phyloP scores from a whole-genome alignment of 176 grass and related monocot genomes.

The Raddia guianensis region DNA sequence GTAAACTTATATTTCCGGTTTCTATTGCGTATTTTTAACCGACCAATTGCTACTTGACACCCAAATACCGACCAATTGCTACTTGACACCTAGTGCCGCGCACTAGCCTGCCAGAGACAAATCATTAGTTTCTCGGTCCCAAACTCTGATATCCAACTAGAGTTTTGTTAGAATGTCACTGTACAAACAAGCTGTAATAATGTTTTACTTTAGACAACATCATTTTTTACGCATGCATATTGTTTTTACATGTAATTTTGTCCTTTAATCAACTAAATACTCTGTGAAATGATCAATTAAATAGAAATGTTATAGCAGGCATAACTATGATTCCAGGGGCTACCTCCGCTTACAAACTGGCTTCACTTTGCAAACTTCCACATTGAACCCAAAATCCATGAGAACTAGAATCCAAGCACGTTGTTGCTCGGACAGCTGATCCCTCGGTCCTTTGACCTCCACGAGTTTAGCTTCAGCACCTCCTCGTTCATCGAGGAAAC shows the following conservation, averaged over 20 bases:
- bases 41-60: not conserved
- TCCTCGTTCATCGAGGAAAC: conserved; percentile 60
- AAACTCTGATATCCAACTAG: not conserved
- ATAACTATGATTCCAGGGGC: not conserved
- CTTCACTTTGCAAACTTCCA: conserved; percentile 89
- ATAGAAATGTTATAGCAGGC: conserved; percentile 10
- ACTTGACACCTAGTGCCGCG: not conserved
- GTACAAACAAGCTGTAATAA: not conserved
- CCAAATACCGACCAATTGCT: not conserved
- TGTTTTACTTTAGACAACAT: not conserved
- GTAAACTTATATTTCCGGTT: not conserved
- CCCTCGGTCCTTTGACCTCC: conserved; percentile 90
- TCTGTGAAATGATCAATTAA: conserved; percentile 23
- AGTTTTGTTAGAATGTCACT: not conserved
- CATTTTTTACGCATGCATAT: not conserved
- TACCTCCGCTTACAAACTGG: conserved; percentile 45
- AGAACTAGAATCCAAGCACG: conserved; percentile 84
- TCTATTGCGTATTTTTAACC: not conserved
- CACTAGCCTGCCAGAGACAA: not conserved
- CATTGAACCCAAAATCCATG: conserved; percentile 74
- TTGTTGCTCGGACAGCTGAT: conserved; percentile 87
- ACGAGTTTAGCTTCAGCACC: conserved; percentile 78
- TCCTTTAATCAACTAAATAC: conserved; percentile 21
- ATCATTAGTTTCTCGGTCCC: not conserved
- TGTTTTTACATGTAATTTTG: conserved; percentile 24